A percentile compares a stretch with the other conserved stretches of the same genome.
These are phyloP conservation scores for Aspergillus uvarum DNA, from an alignment of 2,329 filamentous ascomycete species.

Conservation along the genomic window DNA sequence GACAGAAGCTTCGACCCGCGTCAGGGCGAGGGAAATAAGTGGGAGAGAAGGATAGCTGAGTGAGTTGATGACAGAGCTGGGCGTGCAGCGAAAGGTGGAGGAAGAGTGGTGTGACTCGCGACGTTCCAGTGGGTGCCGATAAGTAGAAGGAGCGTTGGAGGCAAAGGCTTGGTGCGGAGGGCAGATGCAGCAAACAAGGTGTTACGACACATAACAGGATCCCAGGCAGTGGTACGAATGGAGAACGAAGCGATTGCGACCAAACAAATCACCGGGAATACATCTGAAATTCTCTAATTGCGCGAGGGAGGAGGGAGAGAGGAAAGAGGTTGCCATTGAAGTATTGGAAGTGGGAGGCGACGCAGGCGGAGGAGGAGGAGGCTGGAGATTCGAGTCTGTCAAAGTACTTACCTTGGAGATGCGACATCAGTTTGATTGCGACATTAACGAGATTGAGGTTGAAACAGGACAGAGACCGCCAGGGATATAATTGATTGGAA, in stretches of 20 bases:
- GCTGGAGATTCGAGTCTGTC: background rate
- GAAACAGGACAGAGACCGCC: background rate
- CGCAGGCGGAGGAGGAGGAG: background rate
- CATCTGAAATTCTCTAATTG: background rate
- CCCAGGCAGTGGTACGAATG: background rate
- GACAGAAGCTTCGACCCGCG: background rate
- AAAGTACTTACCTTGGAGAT: constrained; percentile 19
- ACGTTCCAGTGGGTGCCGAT: constrained; percentile 2
- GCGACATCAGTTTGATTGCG: constrained; percentile 20
- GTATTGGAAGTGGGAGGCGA: background rate
- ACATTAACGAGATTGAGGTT: background rate
- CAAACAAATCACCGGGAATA: background rate
- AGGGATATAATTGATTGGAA: background rate
- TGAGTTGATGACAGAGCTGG: background rate
- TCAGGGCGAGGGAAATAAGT: background rate
- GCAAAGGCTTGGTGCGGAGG: constrained; percentile 18
- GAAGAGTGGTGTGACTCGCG: constrained; percentile 2
- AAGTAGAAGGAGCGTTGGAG: constrained; percentile 26
- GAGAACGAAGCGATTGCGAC: background rate
- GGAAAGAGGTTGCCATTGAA: background rate
- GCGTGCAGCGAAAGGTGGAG: background rate
- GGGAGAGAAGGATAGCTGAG: background rate
- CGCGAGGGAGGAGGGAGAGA: background rate
- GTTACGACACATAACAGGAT: constrained; percentile 18
- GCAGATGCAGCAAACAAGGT: constrained; percentile 20